Evolutionary conservation across 2,329 filamentous ascomycete genomes (phyloP), one percentile per base, ranked within the genome.

Genomic region (Pochonia chlamydosporia): DNA sequence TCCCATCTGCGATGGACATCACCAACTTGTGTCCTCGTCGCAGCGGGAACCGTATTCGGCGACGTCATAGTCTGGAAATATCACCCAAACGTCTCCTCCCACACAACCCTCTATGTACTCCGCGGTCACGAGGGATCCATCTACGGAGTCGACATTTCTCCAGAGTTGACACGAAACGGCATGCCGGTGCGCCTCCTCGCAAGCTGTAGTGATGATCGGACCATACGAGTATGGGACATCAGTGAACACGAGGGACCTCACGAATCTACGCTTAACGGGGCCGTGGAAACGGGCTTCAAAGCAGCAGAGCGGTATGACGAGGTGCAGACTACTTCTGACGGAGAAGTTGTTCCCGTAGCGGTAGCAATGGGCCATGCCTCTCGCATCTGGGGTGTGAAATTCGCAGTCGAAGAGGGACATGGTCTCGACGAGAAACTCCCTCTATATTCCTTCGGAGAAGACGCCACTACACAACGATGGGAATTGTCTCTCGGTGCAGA

Each of bases 181-280:
- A 61, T 59, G 6, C 61, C 61, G 18, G 69, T 71, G 23, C 75
- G 87, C 44, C 64, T 96, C n/a, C 73, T 99, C 28, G 87, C 85
- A 13, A 96, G 88, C 58, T 99, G 93, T 63, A 97, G 92, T 59
- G 93, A 99, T 61, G 93, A 99, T 65, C 79, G 93, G 43, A 96
- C 90, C 0, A 81, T 99, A 20, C 78, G 88, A 13, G 68, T 97
- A 2, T 97, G 93, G 92, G 82, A 96, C 59, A 80, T 96, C 7
- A 82, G 84, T 0, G 74, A 81, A 47, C 70, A 45, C 5, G 31
- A 30, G 4, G n/a, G 16, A 5, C 5, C 28, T 3, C 21, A 14
- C n/a, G 41, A 24, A n/a, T 16, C 18, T 3, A 5, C 20, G 16
- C 44, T 16, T 23, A 14, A 6, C 23, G 40, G 33, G 5, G 13